Percentiles rank a stretch among this genome's conserved stretches.
Evolutionary conservation across 257 asterid genomes (phyloP).

Genomic region (Thymus mandschuricus): DNA sequence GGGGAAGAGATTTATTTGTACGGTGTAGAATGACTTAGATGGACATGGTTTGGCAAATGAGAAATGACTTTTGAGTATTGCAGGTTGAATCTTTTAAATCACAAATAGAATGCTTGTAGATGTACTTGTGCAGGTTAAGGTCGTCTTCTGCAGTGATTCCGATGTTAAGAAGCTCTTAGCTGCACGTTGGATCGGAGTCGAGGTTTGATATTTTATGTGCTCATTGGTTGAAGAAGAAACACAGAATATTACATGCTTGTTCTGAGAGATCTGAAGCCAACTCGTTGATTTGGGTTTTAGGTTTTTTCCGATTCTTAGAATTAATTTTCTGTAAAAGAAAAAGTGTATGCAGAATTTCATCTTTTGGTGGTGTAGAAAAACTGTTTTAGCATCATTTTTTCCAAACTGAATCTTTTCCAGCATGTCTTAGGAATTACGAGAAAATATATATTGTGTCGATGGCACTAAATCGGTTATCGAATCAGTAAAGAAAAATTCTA

Average conservation of each 20-base stretch:
- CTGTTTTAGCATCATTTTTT: too few species aligned
- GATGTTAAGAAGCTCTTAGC: background rate
- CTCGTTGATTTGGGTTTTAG: too few species aligned
- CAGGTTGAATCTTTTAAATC: background rate
- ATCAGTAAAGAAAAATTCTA: too few species aligned
- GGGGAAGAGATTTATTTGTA: constrained; percentile 22
- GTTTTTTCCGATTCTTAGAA: too few species aligned
- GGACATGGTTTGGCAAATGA: constrained; percentile 24
- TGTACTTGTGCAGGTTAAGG: background rate
- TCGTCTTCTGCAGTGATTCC: background rate
- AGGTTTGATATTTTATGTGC: background rate
- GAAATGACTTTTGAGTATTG: constrained; percentile 16
- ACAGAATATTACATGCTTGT: background rate
- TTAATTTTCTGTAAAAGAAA: too few species aligned
- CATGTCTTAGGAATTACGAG: too few species aligned
- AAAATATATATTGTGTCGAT: too few species aligned
- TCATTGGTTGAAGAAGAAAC: background rate
- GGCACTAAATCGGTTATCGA: too few species aligned
- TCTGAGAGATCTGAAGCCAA: too few species aligned
- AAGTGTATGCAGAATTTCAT: too few species aligned
- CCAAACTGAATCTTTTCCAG: too few species aligned
- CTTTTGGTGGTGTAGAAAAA: too few species aligned
- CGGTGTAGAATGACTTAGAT: constrained; percentile 10
- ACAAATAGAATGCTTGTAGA: background rate
- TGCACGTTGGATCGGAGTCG: background rate